Base-by-base conservation (phyloP, 1,139 yeast species). In the Hansenula anomala region DNA sequence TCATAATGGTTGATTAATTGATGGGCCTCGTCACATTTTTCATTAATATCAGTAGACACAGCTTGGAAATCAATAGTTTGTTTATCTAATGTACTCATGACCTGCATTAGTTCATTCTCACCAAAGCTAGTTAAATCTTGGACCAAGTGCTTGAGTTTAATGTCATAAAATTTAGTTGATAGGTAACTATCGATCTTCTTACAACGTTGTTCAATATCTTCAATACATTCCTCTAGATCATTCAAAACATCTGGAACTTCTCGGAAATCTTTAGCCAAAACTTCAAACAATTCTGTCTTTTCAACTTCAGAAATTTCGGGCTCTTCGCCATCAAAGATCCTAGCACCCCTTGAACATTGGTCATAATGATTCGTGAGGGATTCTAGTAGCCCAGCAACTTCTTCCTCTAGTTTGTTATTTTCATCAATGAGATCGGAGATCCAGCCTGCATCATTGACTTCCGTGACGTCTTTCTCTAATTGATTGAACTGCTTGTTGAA, bases 301-400 rank as follows among this genome's bases (percentile, higher is more conserved):
- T 61, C 66, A 2, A 47, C 49, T 4, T 47, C 47, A 8, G 49
- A 42, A 5, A 48, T 38, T 2, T 46, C 28, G 1, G 46, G 33
- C 5, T 41, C 30, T 3, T 51, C 44, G n/a, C 58, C 58, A n/a
- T 54, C 49, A 11, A 63, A 45, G 2, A 64, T 40, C 12, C 47
- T 51, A 17, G 48, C 39, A 3, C 63, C 80, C 35, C 73, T 67
- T 4, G 63, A 49, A 48, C 95, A 85, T 53, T 85, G 89, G 56
- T 88, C 96, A 49, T 79, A 87, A 60, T 89, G 96, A 39, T 78
- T 75, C 7, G 96, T 83, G 28, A 89, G 63, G 55, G 89, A 79
- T 43, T 79, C 81, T 28, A 89, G 63, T 16, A 84, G 64, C 9
- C 74, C 69, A 0, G 87, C 94, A 59, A 88, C 69, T 40, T 85